These are phyloP conservation scores for Heliamphora pulchella DNA, from an alignment of 179 eudicot species.

Conservation along the genomic window DNA sequence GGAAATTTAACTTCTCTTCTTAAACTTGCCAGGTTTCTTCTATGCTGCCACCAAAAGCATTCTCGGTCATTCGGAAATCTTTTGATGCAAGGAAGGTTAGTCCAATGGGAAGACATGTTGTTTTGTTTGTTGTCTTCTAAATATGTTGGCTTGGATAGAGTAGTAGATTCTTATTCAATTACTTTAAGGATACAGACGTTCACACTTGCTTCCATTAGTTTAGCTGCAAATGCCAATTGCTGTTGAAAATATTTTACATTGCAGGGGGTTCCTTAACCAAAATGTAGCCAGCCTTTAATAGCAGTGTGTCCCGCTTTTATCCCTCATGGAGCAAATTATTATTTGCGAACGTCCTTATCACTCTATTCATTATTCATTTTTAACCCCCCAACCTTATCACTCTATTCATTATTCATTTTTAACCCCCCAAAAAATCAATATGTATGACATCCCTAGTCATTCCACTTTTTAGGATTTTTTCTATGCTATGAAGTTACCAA, in stretches of 20 bases:
- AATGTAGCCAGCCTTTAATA: background rate
- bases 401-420: background rate
- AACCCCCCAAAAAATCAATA: no score
- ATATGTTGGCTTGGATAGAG: background rate
- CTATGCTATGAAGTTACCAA: background rate
- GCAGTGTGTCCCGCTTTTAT: background rate
- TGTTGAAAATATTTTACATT: background rate
- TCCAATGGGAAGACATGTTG: background rate
- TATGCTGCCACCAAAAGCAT: constrained; percentile 76
- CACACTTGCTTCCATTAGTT: background rate
- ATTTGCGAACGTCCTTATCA: background rate
- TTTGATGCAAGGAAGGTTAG: constrained; percentile 87
- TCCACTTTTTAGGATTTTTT: background rate
- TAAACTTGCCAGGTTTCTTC: constrained; percentile 55
- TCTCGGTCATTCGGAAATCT: constrained; percentile 67
- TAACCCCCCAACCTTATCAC: background rate
- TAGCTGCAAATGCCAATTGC: background rate
- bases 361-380: background rate
- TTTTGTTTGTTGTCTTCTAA: background rate
- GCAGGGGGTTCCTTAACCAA: background rate
- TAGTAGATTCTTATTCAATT: background rate
- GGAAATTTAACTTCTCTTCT: background rate
- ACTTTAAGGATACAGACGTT: background rate
- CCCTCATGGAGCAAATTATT: background rate
- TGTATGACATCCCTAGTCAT: background rate